phyloP scores from a whole-genome alignment of 345 rosid species.

The Sisymbrium irio region DNA sequence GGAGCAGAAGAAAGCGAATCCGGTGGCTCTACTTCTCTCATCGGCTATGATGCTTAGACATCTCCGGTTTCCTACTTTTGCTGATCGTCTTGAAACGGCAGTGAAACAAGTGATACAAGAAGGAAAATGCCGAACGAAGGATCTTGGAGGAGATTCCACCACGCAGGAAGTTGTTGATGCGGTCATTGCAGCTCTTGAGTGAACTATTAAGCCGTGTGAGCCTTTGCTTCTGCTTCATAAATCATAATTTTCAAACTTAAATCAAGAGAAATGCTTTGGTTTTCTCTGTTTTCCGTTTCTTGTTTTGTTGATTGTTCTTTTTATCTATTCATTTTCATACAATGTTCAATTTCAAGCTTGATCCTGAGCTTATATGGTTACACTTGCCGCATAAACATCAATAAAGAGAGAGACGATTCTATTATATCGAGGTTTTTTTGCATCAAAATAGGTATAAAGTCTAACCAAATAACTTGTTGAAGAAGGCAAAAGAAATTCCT shows the following conservation, averaged over 20 bases:
- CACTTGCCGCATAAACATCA: not conserved
- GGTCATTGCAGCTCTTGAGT: constrained; percentile 28
- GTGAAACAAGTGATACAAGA: constrained; percentile 67
- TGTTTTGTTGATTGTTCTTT: not conserved
- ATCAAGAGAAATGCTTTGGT: not conserved
- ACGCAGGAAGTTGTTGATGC: constrained; percentile 38
- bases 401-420: constrained; percentile 9
- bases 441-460: not conserved
- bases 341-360: not conserved
- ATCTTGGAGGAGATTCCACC: constrained; percentile 34
- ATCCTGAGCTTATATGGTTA: constrained; percentile 4
- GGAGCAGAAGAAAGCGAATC: constrained; percentile 77
- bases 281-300: not conserved
- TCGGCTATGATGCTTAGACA: constrained; percentile 98
- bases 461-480: not conserved
- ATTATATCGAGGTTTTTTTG: not conserved
- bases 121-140: constrained; percentile 47
- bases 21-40: constrained; percentile 82
- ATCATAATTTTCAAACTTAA: not conserved
- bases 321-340: not conserved
- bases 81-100: constrained; percentile 76
- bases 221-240: constrained; percentile 2
- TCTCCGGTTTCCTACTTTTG: constrained; percentile 81
- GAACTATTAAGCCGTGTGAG: not conserved
- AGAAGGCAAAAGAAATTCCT: not conserved